Evolutionary conservation across 352 stramenopile species (phyloP).

Genomic region (Phytophthora hybrid): DNA sequence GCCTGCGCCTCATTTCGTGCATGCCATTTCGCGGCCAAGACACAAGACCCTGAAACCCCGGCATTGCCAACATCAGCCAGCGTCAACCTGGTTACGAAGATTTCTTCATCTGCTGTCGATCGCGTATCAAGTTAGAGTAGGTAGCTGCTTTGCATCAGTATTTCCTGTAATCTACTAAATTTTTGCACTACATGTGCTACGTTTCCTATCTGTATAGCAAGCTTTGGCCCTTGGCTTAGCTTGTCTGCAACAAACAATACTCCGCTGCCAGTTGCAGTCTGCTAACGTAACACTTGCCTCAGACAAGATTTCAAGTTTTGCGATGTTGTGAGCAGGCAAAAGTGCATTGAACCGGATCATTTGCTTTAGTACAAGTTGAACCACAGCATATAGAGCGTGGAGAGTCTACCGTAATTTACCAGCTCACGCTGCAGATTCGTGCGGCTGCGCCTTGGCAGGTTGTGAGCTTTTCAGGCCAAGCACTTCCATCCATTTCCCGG

Average conservation of each 20-base stretch:
- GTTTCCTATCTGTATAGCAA: too few relatives aligned
- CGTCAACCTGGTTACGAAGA: too few relatives aligned
- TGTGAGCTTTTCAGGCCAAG: constrained; percentile 21
- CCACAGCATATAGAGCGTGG: constrained; percentile 21
- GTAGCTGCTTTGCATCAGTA: not conserved
- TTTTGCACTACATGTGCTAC: too few relatives aligned
- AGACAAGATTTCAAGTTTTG: not conserved
- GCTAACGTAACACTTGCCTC: not conserved
- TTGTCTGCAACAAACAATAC: too few relatives aligned
- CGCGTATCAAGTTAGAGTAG: too few relatives aligned
- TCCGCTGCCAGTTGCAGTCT: too few relatives aligned
- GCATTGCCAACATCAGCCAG: too few relatives aligned
- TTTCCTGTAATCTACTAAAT: not conserved
- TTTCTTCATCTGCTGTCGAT: too few relatives aligned
- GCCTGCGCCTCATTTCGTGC: constrained; percentile 3
- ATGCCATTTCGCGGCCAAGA: not conserved
- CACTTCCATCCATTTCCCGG: constrained; percentile 27
- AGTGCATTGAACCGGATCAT: constrained; percentile 25
- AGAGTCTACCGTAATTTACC: constrained; percentile 3
- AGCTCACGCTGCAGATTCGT: constrained; percentile 23
- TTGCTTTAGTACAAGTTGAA: constrained; percentile 27
- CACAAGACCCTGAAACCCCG: not conserved
- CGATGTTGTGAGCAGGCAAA: not conserved
- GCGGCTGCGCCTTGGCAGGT: constrained; percentile 21
- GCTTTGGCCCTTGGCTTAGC: too few relatives aligned